Base-by-base conservation (phyloP, 768 basidiomycete genomes). In the Mycena kentingensis region DNA sequence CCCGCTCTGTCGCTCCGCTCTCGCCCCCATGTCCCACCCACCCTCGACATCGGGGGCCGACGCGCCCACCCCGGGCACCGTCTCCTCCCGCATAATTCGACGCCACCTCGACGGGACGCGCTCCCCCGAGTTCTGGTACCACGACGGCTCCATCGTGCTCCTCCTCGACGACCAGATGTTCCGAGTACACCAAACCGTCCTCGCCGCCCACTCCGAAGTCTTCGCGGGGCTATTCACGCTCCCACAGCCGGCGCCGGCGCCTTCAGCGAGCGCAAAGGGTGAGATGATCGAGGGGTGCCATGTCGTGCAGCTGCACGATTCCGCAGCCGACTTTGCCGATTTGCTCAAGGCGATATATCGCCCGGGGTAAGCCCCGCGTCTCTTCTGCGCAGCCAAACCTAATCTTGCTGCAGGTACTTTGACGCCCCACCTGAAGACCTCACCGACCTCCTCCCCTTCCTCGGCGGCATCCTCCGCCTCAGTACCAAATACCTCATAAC, bases 151-250 rank as follows among this genome's bases (percentile, higher is more conserved):
- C 2, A 74, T 78, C 36, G 65, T 79, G 2, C 66, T 79, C 5
- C 57, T 64, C 18, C 73, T 74, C n/a, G 66, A 74, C 43, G 57
- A 66, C 27, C 71, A 65, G 26, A 65, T 77, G 18, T 79, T 78
- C 49, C 66, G 73, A 6, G 73, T 79, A 0, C 77, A 79, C 54
- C 74, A 76, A 46, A 76, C 77, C 16, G 73, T 77, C 18, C 63
- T 78, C 0, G 68, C 72, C 4, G 72, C 71, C 46, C 84, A 88
- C 57, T 85, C 85, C 0, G 84, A 87, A 34, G 73, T 88, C 2
- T 88, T 88, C 57, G 74, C 75, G 15, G 83, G 81, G 54, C 69
- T 87, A 44, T 82, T 88, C 57, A 73, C 74, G 3, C 60, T 88
- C 7, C 85, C 84, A 11, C 81, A 79, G 53, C 82, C 82, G 12